phyloP scores from a whole-genome alignment of 176 grass and related monocot species.

The Typha latifolia region DNA sequence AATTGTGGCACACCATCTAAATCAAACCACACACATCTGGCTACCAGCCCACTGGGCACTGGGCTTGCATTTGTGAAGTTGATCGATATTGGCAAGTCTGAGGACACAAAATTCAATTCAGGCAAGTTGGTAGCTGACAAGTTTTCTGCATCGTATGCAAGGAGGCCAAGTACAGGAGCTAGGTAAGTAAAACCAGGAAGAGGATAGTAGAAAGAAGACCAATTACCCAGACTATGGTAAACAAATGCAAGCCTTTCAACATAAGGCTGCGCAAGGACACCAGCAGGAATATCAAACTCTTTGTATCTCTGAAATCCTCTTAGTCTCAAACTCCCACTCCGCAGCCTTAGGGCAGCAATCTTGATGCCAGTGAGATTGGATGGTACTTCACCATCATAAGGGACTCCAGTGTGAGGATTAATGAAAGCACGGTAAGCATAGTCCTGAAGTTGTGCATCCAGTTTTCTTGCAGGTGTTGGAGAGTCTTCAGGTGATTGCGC shows the following conservation, averaged over 20 bases:
- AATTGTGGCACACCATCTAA: conserved; percentile 49
- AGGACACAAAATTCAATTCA: conserved; percentile 39
- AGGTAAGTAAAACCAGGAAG: conserved; percentile 71
- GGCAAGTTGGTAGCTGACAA: conserved; percentile 38
- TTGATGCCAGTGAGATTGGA: conserved; percentile 51
- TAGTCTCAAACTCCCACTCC: conserved; percentile 65
- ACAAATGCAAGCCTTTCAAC: conserved; percentile 65
- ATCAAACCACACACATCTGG: conserved; percentile 64
- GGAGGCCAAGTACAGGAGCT: conserved; percentile 62
- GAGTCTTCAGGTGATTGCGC: conserved; percentile 15
- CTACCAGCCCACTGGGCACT: conserved; percentile 13
- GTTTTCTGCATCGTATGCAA: conserved; percentile 70
- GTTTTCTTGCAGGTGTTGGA: conserved; percentile 18
- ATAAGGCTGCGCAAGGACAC: conserved; percentile 63
- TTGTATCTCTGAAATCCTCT: conserved; percentile 38
- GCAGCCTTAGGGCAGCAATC: conserved; percentile 56
- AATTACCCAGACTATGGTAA: conserved; percentile 54
- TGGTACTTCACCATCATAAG: conserved; percentile 48
- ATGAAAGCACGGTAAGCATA: conserved; percentile 54
- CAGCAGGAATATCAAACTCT: conserved; percentile 47
- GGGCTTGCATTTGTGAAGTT: conserved; percentile 30
- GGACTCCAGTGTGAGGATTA: conserved; percentile 53
- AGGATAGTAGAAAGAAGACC: conserved; percentile 52
- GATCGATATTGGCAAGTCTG: conserved; percentile 32
- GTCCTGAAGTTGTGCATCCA: conserved; percentile 67